phyloP scores from a whole-genome alignment of 169 alveolate species.

The Cryptosporidium viatorum region DNA sequence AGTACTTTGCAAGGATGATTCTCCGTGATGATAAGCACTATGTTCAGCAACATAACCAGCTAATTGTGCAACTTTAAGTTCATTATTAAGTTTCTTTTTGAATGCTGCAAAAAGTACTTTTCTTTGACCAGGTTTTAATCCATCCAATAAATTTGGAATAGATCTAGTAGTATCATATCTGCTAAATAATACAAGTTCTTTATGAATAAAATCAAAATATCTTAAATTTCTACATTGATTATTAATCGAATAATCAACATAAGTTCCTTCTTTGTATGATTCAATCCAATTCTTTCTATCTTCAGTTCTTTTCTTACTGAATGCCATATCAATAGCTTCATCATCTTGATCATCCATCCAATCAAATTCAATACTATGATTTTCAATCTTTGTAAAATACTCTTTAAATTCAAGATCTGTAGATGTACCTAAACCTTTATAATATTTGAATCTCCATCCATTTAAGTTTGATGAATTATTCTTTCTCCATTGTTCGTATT shows the following conservation, averaged over 20 bases:
- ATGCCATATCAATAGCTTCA: conserved; percentile 98
- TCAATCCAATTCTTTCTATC: conserved; percentile 96
- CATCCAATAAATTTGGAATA: conserved; percentile 97
- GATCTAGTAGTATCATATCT: conserved; percentile 97
- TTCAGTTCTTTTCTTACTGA: conserved; percentile 96
- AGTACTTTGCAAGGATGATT: conserved; percentile 94
- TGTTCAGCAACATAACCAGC: conserved; percentile 96
- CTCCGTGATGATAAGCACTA: conserved; percentile 99
- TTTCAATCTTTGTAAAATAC: conserved; percentile 94
- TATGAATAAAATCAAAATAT: conserved; percentile 96
- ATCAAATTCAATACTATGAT: conserved; percentile 92
- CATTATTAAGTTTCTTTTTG: conserved; percentile 94
- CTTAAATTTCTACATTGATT: conserved; percentile 76
- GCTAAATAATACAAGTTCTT: conserved; percentile 97
- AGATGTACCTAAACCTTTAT: conserved; percentile 99
- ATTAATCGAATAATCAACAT: conserved; percentile 86
- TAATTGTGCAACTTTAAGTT: conserved; percentile 95
- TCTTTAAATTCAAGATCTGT: conserved; percentile 98
- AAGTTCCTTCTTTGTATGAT: conserved; percentile 80
- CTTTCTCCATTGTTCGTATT: conserved; percentile 95
- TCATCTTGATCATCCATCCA: conserved; percentile 91
- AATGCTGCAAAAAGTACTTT: conserved; percentile 97
- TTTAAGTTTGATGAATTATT: conserved; percentile 75
- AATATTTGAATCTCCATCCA: conserved; percentile 97
- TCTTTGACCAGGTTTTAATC: conserved; percentile 99